Conservation (phyloP, 31 red algal species). For the Pterothamnion heteromorphum region DNA sequence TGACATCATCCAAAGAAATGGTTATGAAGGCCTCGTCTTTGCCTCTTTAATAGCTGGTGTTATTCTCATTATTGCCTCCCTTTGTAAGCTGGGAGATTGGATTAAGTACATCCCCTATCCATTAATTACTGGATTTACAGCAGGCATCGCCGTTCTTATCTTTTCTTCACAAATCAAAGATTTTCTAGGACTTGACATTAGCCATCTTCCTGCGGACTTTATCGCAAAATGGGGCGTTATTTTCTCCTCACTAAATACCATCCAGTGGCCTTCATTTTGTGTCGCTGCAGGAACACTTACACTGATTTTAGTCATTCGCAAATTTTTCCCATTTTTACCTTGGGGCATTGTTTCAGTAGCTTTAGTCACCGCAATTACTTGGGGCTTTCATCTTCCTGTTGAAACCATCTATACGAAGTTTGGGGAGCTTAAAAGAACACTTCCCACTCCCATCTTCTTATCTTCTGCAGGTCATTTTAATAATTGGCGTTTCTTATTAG, state of each 20-base stretch:
- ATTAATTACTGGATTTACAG: constrained; percentile 38
- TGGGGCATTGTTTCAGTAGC: not conserved
- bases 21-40: constrained; percentile 37
- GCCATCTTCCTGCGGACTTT: constrained; percentile 1
- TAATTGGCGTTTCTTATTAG: not conserved
- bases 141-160: constrained; percentile 40
- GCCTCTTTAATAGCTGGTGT: constrained; percentile 24
- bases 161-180: constrained; percentile 19
- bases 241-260: not conserved
- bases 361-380: not conserved
- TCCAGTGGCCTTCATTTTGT: not conserved
- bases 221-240: not conserved
- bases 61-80: not conserved
- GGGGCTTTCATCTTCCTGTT: not conserved
- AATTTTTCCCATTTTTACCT: constrained; percentile 1
- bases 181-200: constrained; percentile 27
- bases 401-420: not conserved
- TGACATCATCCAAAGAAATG: constrained; percentile 16
- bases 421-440: too few species aligned
- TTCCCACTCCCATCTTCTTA: not conserved
- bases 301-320: constrained; percentile 6
- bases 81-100: constrained; percentile 22
- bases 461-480: not conserved
- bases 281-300: not conserved
- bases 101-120: constrained; percentile 44